These are phyloP conservation scores for Primulina eburnea DNA, from an alignment of 257 asterid genomes.

Conservation along the genomic window DNA sequence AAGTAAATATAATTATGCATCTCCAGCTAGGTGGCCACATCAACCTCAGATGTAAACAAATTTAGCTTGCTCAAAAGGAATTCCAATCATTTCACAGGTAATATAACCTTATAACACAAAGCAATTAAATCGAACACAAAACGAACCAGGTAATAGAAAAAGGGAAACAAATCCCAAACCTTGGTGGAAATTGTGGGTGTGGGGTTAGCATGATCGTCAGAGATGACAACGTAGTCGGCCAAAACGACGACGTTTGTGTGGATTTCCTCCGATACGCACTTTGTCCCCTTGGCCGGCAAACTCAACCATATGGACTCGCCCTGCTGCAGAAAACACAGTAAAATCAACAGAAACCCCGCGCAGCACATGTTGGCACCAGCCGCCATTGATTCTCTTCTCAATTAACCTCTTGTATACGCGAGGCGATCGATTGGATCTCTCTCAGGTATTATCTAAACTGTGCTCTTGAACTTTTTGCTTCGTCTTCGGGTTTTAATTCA, in stretches of 20 bases:
- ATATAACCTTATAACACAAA: background rate
- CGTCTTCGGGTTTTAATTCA: conserved; percentile 16
- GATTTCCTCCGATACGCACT: conserved; percentile 86
- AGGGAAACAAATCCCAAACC: conserved; percentile 38
- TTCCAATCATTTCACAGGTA: background rate
- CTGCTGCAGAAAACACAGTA: conserved; percentile 33
- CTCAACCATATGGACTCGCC: conserved; percentile 71
- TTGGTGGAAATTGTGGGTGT: conserved; percentile 74
- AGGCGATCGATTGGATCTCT: conserved; percentile 28
- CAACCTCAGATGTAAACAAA: conserved; percentile 1
- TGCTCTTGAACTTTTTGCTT: conserved; percentile 18
- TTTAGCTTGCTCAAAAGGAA: background rate
- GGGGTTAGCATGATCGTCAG: conserved; percentile 58
- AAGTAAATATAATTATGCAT: background rate
- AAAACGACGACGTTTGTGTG: conserved; percentile 84
- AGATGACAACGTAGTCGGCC: conserved; percentile 72
- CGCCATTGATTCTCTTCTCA: conserved; percentile 34
- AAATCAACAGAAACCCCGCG: conserved; percentile 33
- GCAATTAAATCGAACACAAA: background rate
- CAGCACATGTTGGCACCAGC: conserved; percentile 31
- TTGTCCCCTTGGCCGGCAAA: conserved; percentile 67
- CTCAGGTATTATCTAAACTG: conserved; percentile 18
- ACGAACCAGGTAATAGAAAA: background rate
- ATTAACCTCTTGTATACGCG: conserved; percentile 8
- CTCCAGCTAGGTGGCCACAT: conserved; percentile 16